Conservation (phyloP, 345 rosid genomes). For the Rubroshorea leprosula region DNA sequence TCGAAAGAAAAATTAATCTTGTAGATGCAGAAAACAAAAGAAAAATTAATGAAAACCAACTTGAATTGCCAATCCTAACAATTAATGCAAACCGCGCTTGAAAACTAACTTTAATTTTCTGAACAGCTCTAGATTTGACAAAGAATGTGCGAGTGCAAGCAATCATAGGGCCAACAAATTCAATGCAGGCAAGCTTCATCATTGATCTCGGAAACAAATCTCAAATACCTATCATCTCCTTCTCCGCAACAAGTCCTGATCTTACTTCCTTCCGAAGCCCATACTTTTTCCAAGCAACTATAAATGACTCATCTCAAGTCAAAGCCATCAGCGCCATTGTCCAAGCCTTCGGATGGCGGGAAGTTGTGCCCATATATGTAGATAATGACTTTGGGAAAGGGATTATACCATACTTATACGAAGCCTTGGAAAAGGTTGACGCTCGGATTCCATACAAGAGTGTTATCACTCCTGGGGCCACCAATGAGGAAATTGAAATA, state of each 20-base stretch:
- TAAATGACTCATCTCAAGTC: conserved; percentile 39
- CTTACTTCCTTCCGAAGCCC: conserved; percentile 29
- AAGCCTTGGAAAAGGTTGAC: too few species aligned
- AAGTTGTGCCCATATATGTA: background rate
- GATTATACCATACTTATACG: too few species aligned
- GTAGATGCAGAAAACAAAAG: too few species aligned
- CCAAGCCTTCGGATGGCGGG: conserved; percentile 2
- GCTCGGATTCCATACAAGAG: too few species aligned
- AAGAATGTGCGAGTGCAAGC: background rate
- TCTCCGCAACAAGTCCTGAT: conserved; percentile 36
- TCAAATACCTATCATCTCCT: conserved; percentile 47
- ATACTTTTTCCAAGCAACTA: conserved; percentile 23
- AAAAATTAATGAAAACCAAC: too few species aligned
- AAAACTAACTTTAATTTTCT: too few species aligned
- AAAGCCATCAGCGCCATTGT: conserved; percentile 33
- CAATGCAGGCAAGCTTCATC: background rate
- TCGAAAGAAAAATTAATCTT: too few species aligned
- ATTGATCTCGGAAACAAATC: conserved; percentile 23
- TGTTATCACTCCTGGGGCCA: too few species aligned
- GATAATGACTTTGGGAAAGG: too few species aligned
- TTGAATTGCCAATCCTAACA: too few species aligned
- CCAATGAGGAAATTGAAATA: too few species aligned
- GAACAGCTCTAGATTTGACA: background rate
- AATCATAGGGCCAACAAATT: background rate
- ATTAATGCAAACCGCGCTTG: too few species aligned